Evolutionary conservation across 2,329 filamentous ascomycete genomes (phyloP).

Genomic region (Botrytis galanthina): DNA sequence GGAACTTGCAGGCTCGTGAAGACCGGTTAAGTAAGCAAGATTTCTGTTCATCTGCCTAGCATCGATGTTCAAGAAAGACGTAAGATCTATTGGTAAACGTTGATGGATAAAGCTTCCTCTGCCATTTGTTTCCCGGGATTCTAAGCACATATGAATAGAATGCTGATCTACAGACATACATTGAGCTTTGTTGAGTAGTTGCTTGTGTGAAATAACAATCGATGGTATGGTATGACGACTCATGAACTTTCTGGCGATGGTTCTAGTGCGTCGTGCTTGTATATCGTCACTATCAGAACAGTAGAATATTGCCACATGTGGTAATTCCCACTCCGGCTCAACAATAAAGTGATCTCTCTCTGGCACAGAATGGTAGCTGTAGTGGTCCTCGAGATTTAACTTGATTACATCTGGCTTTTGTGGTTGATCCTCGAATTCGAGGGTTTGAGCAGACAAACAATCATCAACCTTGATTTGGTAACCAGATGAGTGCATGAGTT

Average conservation of each 20-base stretch:
- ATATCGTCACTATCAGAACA: slow-evolving; percentile 45
- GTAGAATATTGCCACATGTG: slow-evolving; percentile 51
- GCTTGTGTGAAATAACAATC: slow-evolving; percentile 49
- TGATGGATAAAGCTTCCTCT: slow-evolving; percentile 41
- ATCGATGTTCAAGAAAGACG: slow-evolving; percentile 51
- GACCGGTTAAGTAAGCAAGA: slow-evolving; percentile 48
- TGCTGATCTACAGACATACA: slow-evolving; percentile 43
- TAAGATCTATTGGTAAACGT: slow-evolving; percentile 49
- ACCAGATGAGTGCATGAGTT: slow-evolving; percentile 51
- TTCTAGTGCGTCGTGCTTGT: slow-evolving; percentile 42
- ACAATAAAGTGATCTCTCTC: slow-evolving; percentile 41
- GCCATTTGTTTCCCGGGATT: slow-evolving; percentile 42
- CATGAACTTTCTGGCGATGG: slow-evolving; percentile 48
- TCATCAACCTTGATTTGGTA: slow-evolving; percentile 52
- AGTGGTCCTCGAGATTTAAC: slow-evolving; percentile 39
- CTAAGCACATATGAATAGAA: slow-evolving; percentile 49
- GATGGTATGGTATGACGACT: slow-evolving; percentile 47
- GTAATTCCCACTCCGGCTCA: slow-evolving; percentile 47
- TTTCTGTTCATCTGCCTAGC: slow-evolving; percentile 54
- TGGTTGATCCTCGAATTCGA: slow-evolving; percentile 36
- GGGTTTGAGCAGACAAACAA: slow-evolving; percentile 44
- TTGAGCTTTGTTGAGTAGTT: slow-evolving; percentile 41
- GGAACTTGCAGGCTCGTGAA: slow-evolving; percentile 31
- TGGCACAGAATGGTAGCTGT: slow-evolving; percentile 40
- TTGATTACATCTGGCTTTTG: slow-evolving; percentile 44